Conservation (phyloP, 2,329 filamentous ascomycete genomes). For the Fusarium sambucinum region DNA sequence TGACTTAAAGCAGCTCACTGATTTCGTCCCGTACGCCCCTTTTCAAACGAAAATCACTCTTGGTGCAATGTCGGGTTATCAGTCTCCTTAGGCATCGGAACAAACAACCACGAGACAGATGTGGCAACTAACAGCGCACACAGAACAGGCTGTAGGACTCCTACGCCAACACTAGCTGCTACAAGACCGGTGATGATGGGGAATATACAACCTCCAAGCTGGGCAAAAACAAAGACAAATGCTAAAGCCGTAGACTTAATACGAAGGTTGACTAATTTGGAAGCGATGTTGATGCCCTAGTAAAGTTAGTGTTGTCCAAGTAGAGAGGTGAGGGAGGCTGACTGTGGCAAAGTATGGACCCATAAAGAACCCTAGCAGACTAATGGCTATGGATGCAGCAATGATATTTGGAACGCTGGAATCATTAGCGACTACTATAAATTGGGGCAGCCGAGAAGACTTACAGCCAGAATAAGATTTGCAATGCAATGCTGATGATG, state of each 20-base stretch:
- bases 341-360: slow-evolving; percentile 70
- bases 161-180: slow-evolving; percentile 59
- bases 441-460: slow-evolving; percentile 10
- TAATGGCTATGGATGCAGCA: slow-evolving; percentile 65
- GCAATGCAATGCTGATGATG: slow-evolving; percentile 63
- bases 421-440: slow-evolving; percentile 1
- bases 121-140: slow-evolving; percentile 61
- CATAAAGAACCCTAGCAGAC: slow-evolving; percentile 67
- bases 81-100: slow-evolving; percentile 54
- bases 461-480: slow-evolving; percentile 71
- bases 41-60: slow-evolving; percentile 41
- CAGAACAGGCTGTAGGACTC: slow-evolving; percentile 64
- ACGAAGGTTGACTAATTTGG: slow-evolving; percentile 61
- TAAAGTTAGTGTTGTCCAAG: neutral
- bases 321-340: slow-evolving; percentile 22
- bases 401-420: slow-evolving; percentile 58
- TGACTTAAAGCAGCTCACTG: neutral
- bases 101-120: slow-evolving; percentile 61
- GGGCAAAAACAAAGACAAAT: slow-evolving; percentile 69
- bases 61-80: slow-evolving; percentile 51
- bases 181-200: slow-evolving; percentile 67
- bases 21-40: neutral
- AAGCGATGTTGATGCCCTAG: slow-evolving; percentile 65
- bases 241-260: slow-evolving; percentile 54
- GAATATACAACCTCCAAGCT: slow-evolving; percentile 67